These are phyloP conservation scores for Bonia amplexicaulis DNA, from an alignment of 176 grass and related monocot genomes.

Conservation along the genomic window DNA sequence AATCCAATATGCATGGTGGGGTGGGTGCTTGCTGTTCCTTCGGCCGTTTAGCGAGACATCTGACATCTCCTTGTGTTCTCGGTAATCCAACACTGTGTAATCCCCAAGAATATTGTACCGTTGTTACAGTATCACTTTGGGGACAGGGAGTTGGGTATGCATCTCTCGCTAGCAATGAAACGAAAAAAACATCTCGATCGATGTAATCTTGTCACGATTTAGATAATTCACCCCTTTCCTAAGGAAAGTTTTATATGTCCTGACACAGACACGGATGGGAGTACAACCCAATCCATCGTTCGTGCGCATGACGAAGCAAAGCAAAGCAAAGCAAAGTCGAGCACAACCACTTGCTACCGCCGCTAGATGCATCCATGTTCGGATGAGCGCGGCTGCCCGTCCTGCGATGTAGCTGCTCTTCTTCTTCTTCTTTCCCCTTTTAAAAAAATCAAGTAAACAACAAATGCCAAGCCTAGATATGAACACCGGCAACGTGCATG, in stretches of 20 bases:
- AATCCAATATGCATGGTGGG: background rate
- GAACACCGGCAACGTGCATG: constrained; percentile 27
- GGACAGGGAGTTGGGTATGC: background rate
- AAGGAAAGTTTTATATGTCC: constrained; percentile 22
- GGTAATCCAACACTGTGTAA: background rate
- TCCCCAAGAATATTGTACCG: background rate
- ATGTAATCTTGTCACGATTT: background rate
- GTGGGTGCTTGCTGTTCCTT: background rate
- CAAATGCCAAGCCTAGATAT: background rate
- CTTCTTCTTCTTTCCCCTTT: background rate
- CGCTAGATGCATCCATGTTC: background rate
- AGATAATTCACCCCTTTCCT: background rate
- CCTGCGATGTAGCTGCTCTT: background rate
- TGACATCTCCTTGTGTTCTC: background rate
- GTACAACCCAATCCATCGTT: constrained; percentile 30
- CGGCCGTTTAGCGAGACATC: background rate
- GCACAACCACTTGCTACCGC: background rate
- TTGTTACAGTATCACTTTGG: background rate
- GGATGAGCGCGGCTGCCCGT: background rate
- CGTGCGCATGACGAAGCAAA: constrained; percentile 31
- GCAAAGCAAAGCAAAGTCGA: constrained; percentile 10
- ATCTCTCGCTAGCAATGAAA: background rate
- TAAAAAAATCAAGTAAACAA: background rate
- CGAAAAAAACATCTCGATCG: background rate
- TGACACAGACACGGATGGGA: constrained; percentile 32